Evolutionary conservation across 2,329 filamentous ascomycete species (phyloP).

Genomic region (Microsporum canis): DNA sequence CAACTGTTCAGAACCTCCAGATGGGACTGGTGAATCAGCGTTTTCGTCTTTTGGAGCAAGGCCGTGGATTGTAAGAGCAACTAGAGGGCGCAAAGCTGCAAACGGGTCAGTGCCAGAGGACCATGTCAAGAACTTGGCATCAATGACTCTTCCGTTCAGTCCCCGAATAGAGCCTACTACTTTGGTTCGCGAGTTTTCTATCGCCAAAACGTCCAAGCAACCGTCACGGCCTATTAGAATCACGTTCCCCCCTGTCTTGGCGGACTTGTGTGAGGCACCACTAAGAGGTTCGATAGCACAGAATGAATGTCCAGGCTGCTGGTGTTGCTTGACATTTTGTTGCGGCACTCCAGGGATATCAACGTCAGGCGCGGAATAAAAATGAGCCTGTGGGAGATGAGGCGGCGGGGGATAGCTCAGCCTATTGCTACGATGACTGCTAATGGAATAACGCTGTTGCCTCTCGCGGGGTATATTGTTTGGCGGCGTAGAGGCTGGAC

Average conservation of each 20-base stretch:
- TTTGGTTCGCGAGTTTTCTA: conserved; percentile 61
- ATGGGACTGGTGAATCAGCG: conserved; percentile 19
- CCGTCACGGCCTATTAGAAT: conserved; percentile 73
- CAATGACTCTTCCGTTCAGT: conserved; percentile 64
- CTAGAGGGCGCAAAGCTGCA: conserved; percentile 53
- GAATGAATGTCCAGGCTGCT: conserved; percentile 51
- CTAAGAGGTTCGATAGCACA: conserved; percentile 67
- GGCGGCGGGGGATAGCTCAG: conserved; percentile 45
- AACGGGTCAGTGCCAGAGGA: conserved; percentile 43
- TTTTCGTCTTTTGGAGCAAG: conserved; percentile 42
- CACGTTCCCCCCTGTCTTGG: conserved; percentile 43
- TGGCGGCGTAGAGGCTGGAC: conserved; percentile 26
- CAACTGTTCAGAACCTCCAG: conserved; percentile 26
- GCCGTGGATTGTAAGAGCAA: conserved; percentile 72
- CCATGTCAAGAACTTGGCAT: conserved; percentile 74
- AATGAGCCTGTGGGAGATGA: conserved; percentile 65
- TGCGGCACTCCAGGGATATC: conserved; percentile 42
- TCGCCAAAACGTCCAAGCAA: conserved; percentile 61
- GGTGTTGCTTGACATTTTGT: conserved; percentile 11
- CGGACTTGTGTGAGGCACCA: conserved; percentile 34
- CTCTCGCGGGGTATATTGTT: conserved; percentile 29
- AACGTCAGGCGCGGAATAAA: conserved; percentile 62
- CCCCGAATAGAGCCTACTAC: conserved; percentile 61
- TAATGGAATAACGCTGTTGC: conserved; percentile 30
- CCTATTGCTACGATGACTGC: conserved; percentile 20